phyloP scores from a whole-genome alignment of 192 early-diverging fungal genomes.

The Rhizophlyctis rosea region DNA sequence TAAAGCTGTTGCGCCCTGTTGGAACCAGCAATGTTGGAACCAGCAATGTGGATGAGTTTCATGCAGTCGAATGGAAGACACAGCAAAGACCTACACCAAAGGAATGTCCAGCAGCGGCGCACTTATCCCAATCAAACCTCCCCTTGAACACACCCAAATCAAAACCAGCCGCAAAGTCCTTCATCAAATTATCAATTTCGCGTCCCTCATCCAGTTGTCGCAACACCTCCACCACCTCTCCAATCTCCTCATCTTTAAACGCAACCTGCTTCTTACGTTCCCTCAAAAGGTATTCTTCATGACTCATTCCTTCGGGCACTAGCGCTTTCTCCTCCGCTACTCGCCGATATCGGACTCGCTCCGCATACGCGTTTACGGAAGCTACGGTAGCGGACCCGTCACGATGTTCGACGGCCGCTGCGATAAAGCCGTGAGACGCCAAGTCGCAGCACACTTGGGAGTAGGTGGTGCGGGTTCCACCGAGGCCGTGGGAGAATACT shows the following conservation, averaged over 20 bases:
- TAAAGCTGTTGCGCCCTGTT: conserved; percentile 13
- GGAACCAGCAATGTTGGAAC: neutral
- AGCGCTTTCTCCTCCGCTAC: conserved; percentile 3
- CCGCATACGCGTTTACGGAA: conserved; percentile 5
- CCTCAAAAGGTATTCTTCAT: conserved; percentile 9
- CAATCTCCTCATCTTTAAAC: conserved; percentile 20
- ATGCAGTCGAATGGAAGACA: neutral
- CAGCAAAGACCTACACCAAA: conserved; percentile 21
- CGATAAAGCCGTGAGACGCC: conserved; percentile 37
- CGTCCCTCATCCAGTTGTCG: conserved; percentile 15
- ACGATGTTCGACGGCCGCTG: conserved; percentile 36
- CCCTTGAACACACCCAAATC: conserved; percentile 14
- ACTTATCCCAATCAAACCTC: conserved; percentile 28
- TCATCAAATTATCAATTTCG: conserved; percentile 8
- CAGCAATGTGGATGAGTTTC: neutral
- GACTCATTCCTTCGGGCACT: conserved; percentile 15
- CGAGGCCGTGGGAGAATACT: conserved; percentile 47
- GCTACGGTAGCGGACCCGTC: conserved; percentile 33
- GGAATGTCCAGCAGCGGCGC: conserved; percentile 29
- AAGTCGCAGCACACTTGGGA: conserved; percentile 30
- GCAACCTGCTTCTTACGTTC: conserved; percentile 22
- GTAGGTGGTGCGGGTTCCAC: conserved; percentile 46
- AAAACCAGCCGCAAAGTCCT: neutral
- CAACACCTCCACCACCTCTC: conserved; percentile 23
- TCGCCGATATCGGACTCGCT: neutral